Base-by-base conservation (phyloP, 2,329 filamentous ascomycete genomes). In the Rutstroemia sydowiana region DNA sequence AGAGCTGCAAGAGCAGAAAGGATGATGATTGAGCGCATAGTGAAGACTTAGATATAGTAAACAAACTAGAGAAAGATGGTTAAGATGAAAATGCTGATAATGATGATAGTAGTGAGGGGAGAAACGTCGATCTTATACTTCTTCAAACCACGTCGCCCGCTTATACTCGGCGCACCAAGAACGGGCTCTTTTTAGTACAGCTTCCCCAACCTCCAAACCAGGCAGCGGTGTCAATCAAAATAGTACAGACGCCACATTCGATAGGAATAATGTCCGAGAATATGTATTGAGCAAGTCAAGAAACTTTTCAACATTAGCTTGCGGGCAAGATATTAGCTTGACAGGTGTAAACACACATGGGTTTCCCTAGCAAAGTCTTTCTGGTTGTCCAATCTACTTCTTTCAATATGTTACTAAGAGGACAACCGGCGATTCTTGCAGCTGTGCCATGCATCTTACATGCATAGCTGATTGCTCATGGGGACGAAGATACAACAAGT, bases 1-100 rank as follows among this genome's bases (percentile, higher is more conserved):
- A 63, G 48, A 47, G 56, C 57, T 45, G 55, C 56, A 43, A 62
- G 52, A 36, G 55, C 55, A 32, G 55, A 56, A 30, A 55, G 13
- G n/a, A 61, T 32, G 36, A 60, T 42, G 13, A 52, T 41, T 23
- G 55, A 53, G 51, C 57, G 55, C 59, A 61, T 61, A 8, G 26
- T 50, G n/a, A 26, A 31, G 3, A 6, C 23, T 13, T 9, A 10
- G 21, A 23, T 2, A 14, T 4, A 41, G 11, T 23, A 18, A 7
- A 2, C 7, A 8, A 20, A 3, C 3, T 44, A 4, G 18, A 42
- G 5, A 26, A 26, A 8, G 20, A n/a, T n/a, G 3, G 11, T 40
- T 14, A 3, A 4, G 18, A 11, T 21, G 9, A 44, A n/a, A 23
- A 18, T 44, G 14, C 10, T 18, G 32, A 23, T 18, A 26, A 8